Evolutionary conservation across 2,329 filamentous ascomycete species (phyloP), one percentile per base, ranked within the genome.

Genomic region (Diaporthe aspalathi): DNA sequence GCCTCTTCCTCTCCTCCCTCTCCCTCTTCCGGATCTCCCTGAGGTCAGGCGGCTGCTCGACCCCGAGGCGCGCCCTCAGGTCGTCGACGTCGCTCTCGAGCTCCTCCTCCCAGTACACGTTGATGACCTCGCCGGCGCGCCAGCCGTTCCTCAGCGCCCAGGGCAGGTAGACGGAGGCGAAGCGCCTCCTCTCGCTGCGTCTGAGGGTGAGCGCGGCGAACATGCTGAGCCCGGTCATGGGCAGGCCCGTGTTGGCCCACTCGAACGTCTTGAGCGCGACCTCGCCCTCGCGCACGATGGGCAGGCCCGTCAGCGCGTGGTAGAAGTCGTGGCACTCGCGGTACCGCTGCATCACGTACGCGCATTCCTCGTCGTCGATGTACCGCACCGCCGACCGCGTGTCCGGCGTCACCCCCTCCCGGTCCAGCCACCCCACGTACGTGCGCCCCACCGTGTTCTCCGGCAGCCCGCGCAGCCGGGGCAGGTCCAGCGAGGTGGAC

Each of bases 341-440:
- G 82, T 99, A 99, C 68, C 96, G 90, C 85, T 98, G 96, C 93
- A 99, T 97, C 22, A 98, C 96, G 84, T 98, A 99, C 45, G 96
- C 96, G 80, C 95, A 97, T 83, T 99, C 96, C 76, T 93, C 91
- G 79, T 98, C 92, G 81, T 98, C 95, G 73, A 99, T 94, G 83
- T 97, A 98, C 67, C 93, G 90, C 50, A 99, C 96, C 2, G 82
- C 80, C 50, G 92, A 86, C 56, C 96, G 90, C 8, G 95, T 97
- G 81, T 99, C 96, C 1, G 96, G 96, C 11, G 93, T 93, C 17
- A 99, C 95, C 73, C 94, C 93, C 82, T 99, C 96, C 56, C 93
- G 89, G 81, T 98, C 94, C n/a, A 98, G 87, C 95, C 96, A 99
- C 67, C 86, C 87, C 11, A 91, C 93, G 82, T 98, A 99, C 65